These are phyloP conservation scores for Sisymbrium irio DNA, from an alignment of 345 rosid genomes.

Conservation along the genomic window DNA sequence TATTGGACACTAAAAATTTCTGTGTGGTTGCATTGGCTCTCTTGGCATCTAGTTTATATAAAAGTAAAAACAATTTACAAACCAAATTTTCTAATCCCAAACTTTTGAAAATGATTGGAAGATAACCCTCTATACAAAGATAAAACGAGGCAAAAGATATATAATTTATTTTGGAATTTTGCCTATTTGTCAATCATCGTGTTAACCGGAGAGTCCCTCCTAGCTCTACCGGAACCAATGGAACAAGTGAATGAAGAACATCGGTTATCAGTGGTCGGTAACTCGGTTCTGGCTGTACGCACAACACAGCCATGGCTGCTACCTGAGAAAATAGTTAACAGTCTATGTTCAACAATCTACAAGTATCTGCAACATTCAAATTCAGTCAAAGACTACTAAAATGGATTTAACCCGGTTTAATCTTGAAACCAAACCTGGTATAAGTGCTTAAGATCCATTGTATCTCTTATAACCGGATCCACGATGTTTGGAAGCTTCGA, in stretches of 20 bases:
- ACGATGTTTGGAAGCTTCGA: constrained; percentile 72
- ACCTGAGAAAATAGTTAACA: constrained; percentile 48
- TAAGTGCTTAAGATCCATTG: constrained; percentile 77
- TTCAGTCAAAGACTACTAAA: constrained; percentile 43
- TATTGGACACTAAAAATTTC: no score
- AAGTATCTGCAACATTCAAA: constrained; percentile 35
- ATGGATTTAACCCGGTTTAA: constrained; percentile 9
- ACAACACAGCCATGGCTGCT: constrained; percentile 91
- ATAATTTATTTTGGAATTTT: not conserved
- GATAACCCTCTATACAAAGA: not conserved
- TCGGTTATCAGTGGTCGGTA: constrained; percentile 85
- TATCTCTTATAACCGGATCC: constrained; percentile 72
- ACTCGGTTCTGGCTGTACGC: constrained; percentile 88
- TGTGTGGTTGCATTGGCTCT: no score
- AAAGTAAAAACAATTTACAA: not conserved
- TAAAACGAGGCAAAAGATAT: not conserved
- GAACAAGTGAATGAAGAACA: constrained; percentile 82
- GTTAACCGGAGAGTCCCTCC: constrained; percentile 71
- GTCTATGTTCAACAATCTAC: not conserved
- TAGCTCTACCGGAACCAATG: constrained; percentile 70
- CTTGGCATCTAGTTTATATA: not conserved
- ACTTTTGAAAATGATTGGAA: not conserved
- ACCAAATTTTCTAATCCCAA: not conserved
- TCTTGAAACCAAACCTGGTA: constrained; percentile 62
- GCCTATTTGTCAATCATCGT: constrained; percentile 24